Evolutionary conservation across 257 asterid species (phyloP).

Genomic region (Solanum piurae): DNA sequence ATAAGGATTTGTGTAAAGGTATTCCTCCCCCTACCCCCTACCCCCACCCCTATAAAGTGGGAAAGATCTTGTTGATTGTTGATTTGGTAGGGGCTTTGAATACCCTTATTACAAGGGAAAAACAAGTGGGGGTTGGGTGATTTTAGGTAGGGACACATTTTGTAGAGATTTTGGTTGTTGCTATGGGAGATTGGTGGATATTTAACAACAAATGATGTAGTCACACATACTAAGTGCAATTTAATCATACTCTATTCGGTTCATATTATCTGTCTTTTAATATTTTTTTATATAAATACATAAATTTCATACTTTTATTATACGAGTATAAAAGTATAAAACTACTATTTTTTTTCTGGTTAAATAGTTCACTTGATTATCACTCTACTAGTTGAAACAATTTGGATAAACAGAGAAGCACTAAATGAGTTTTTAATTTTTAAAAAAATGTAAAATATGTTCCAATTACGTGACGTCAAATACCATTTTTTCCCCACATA

Average conservation of each 20-base stretch:
- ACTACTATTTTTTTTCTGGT: background rate
- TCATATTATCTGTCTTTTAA: background rate
- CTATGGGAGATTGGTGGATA: background rate
- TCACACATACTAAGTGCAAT: background rate
- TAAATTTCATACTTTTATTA: background rate
- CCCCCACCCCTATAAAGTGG: background rate
- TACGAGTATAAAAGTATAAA: background rate
- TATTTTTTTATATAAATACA: background rate
- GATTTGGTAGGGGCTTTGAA: background rate
- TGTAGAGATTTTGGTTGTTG: background rate
- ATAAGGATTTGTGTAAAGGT: background rate
- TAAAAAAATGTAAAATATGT: background rate
- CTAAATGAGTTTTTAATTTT: background rate
- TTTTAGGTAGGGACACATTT: background rate
- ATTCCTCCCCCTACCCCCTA: no score
- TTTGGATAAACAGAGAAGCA: background rate
- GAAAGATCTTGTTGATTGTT: background rate
- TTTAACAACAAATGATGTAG: background rate
- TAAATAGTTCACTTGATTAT: background rate
- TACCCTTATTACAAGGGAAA: background rate
- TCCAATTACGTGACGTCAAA: background rate
- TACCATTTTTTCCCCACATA: background rate
- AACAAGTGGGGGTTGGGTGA: background rate
- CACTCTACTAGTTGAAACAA: background rate
- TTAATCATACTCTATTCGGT: background rate